These are phyloP conservation scores for Hymenoscyphus occultus DNA, from an alignment of 2,329 filamentous ascomycete genomes.

Conservation along the genomic window DNA sequence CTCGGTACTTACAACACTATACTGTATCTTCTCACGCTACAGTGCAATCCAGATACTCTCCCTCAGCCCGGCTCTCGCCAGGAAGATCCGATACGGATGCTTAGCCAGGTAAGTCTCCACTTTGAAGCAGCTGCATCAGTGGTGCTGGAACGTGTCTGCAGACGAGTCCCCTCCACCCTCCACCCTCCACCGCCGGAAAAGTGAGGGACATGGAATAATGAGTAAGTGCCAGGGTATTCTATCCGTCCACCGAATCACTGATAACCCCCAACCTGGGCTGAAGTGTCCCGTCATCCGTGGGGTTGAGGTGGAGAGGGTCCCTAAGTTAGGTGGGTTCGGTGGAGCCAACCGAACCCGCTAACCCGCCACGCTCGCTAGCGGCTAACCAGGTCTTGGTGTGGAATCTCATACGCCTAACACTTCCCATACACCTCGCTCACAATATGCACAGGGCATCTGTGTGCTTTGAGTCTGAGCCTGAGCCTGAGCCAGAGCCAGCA, in stretches of 20 bases:
- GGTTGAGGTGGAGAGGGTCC: neutral
- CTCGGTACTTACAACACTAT: neutral
- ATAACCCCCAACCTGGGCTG: neutral
- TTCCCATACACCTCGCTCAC: neutral
- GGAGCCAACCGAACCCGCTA: neutral
- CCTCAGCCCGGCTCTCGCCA: neutral
- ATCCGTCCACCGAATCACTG: neutral
- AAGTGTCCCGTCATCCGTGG: neutral
- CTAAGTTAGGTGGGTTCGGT: no score
- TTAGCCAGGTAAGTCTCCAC: neutral
- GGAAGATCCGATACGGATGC: neutral
- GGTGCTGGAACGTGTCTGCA: no score
- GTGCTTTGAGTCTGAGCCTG: neutral
- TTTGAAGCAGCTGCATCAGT: neutral
- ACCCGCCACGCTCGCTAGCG: neutral
- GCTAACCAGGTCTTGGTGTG: conserved; percentile 1
- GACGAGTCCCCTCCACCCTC: no score
- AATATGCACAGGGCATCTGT: conserved; percentile 10
- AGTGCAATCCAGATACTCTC: neutral
- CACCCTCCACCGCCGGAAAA: no score
- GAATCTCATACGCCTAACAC: conserved; percentile 15
- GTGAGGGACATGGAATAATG: no score
- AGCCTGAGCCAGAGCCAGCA: no score
- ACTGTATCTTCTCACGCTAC: no score
- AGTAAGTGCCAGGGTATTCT: no score